A percentile compares a stretch with the other conserved stretches of the same genome.
Conservation (phyloP, 2,329 filamentous ascomycete species). For the Aspergillus brunneoviolaceus region DNA sequence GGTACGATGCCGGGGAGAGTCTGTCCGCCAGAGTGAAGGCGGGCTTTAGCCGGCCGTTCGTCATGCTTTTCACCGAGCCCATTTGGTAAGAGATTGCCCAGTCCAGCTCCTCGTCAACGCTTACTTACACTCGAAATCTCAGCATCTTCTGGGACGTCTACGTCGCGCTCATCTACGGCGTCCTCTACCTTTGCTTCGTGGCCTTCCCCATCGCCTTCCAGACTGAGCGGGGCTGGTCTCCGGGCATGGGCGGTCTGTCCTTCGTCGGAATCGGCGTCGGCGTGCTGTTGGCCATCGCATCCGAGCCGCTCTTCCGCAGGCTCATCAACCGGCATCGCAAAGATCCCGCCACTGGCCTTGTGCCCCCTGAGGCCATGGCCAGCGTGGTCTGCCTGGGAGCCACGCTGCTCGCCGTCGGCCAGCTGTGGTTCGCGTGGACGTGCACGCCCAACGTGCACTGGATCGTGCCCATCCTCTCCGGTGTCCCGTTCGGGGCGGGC, state of each 20-base stretch:
- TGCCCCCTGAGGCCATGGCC: conserved; percentile 74
- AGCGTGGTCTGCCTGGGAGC: conserved; percentile 72
- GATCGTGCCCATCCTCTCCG: conserved; percentile 72
- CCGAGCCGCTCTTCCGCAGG: conserved; percentile 66
- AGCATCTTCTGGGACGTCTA: conserved; percentile 70
- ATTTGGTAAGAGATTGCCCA: too few relatives aligned
- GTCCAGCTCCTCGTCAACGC: too few relatives aligned
- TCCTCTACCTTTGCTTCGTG: conserved; percentile 83
- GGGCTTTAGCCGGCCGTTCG: too few relatives aligned
- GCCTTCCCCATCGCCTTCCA: conserved; percentile 81
- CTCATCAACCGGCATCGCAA: conserved; percentile 73
- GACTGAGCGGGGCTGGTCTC: conserved; percentile 69
- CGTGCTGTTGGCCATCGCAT: conserved; percentile 48
- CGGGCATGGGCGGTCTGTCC: conserved; percentile 68
- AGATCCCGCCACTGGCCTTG: conserved; percentile 69
- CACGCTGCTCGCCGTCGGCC: conserved; percentile 68
- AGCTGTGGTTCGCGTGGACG: conserved; percentile 83
- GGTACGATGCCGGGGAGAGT: too few relatives aligned
- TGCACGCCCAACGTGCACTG: conserved; percentile 75
- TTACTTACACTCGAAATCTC: too few relatives aligned
- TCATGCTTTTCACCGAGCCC: too few relatives aligned
- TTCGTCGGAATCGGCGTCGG: conserved; percentile 68
- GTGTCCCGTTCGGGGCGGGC: conserved; percentile 74
- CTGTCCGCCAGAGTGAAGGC: too few relatives aligned
- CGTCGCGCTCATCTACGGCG: conserved; percentile 73